These are phyloP conservation scores for Gynostemma pentaphyllum DNA, from an alignment of 306 rosid species.

Conservation along the genomic window DNA sequence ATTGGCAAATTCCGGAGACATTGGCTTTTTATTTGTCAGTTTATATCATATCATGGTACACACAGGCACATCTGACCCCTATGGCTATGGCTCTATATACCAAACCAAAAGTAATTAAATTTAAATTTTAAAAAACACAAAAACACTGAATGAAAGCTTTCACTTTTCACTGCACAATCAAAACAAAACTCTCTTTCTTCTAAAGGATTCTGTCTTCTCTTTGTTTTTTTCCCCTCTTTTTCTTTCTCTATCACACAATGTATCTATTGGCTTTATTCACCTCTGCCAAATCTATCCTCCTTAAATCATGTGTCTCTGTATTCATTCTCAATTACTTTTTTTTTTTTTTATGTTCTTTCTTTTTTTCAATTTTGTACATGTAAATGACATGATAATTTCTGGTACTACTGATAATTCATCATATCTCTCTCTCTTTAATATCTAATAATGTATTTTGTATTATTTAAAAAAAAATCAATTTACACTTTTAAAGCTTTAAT, in stretches of 20 bases:
- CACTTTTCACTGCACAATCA: background rate
- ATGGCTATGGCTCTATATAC: no score
- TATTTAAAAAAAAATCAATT: no score
- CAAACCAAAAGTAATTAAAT: background rate
- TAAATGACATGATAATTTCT: no score
- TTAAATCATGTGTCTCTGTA: background rate
- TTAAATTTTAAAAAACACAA: background rate
- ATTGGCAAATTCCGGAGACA: no score
- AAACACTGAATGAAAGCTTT: background rate
- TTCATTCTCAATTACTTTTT: no score
- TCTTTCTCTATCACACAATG: background rate
- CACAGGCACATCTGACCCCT: no score
- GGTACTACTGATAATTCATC: no score
- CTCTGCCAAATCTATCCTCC: background rate
- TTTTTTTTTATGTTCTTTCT: no score
- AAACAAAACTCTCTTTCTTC: background rate
- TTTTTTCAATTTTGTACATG: background rate
- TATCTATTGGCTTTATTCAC: background rate
- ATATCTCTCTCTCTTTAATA: no score
- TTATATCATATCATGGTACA: constrained; percentile 4
- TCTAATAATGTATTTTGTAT: no score
- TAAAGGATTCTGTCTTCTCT: background rate
- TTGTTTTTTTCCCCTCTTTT: background rate
- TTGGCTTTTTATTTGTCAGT: no score
- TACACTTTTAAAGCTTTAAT: no score